Evolutionary conservation across 805 yeast genomes (phyloP).

Genomic region (Cyberlindnera euphorbiiphila): DNA sequence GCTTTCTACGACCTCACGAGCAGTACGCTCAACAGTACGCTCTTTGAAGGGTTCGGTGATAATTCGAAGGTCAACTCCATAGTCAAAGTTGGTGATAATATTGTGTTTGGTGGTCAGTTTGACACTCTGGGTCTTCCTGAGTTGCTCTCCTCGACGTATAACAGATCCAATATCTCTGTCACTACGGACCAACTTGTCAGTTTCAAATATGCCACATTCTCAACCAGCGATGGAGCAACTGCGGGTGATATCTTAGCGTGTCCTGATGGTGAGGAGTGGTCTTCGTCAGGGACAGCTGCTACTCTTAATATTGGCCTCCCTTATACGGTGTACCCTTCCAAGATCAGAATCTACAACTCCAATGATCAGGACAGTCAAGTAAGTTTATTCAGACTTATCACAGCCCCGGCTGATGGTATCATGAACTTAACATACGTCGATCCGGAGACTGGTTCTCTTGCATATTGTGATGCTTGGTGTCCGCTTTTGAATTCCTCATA

Average conservation of each 20-base stretch:
- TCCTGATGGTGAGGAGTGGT: conserved; percentile 58
- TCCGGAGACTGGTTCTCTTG: conserved; percentile 54
- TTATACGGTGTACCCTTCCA: conserved; percentile 57
- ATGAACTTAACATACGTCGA: conserved; percentile 88
- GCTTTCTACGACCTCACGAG: conserved; percentile 56
- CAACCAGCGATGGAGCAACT: conserved; percentile 36
- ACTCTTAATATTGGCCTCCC: conserved; percentile 64
- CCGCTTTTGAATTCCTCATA: conserved; percentile 50
- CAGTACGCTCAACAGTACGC: conserved; percentile 41
- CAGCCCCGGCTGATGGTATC: conserved; percentile 79
- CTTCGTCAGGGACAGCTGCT: conserved; percentile 47
- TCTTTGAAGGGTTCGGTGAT: conserved; percentile 74
- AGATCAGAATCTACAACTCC: conserved; percentile 68
- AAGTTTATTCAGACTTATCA: conserved; percentile 64
- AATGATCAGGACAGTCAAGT: conserved; percentile 40
- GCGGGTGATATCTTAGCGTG: conserved; percentile 39
- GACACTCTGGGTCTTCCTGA: conserved; percentile 36
- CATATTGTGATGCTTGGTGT: conserved; percentile 84
- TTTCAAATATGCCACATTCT: conserved; percentile 50
- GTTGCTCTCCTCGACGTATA: conserved; percentile 28
- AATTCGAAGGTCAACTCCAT: conserved; percentile 62
- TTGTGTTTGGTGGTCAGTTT: conserved; percentile 81
- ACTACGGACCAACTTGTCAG: conserved; percentile 62
- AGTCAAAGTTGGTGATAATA: conserved; percentile 42
- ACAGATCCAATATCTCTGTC: conserved; percentile 37